A percentile compares a stretch with the other conserved stretches of the same genome.
These are phyloP conservation scores for Fusarium nematophilum DNA, from an alignment of 2,329 filamentous ascomycete genomes.

Conservation along the genomic window DNA sequence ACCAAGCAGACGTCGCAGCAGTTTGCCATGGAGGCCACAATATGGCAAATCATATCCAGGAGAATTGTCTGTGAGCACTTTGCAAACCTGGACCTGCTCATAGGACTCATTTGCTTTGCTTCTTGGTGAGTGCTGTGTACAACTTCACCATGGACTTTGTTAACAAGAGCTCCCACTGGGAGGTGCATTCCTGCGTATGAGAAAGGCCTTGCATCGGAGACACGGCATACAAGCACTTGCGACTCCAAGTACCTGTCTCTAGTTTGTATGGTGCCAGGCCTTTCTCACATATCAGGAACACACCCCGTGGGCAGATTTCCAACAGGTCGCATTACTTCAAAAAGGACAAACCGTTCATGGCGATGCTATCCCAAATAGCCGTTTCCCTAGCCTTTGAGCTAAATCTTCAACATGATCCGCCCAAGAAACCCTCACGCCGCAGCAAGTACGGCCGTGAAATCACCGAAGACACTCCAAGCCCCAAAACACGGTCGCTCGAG, in stretches of 20 bases:
- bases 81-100: constrained; percentile 44
- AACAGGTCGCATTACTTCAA: constrained; percentile 36
- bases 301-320: constrained; percentile 15
- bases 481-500: constrained; percentile 12
- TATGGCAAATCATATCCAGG: constrained; percentile 42
- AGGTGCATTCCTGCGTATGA: no score
- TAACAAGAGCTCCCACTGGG: no score
- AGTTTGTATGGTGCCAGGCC: neutral
- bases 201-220: no score
- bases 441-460: neutral
- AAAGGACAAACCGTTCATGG: constrained; percentile 51
- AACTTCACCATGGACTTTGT: no score
- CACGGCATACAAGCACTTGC: no score
- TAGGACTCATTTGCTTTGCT: constrained; percentile 43
- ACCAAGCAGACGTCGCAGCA: constrained; percentile 38
- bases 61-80: constrained; percentile 40
- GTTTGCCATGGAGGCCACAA: constrained; percentile 33
- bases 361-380: constrained; percentile 50
- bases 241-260: no score
- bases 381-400: constrained; percentile 54
- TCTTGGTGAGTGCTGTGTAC: constrained; percentile 39
- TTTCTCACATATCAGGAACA: constrained; percentile 12
- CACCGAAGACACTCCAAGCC: neutral
- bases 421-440: neutral
- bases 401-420: constrained; percentile 44